Evolutionary conservation across 2,329 filamentous ascomycete genomes (phyloP).

Genomic region (Pseudomassariella vexata): DNA sequence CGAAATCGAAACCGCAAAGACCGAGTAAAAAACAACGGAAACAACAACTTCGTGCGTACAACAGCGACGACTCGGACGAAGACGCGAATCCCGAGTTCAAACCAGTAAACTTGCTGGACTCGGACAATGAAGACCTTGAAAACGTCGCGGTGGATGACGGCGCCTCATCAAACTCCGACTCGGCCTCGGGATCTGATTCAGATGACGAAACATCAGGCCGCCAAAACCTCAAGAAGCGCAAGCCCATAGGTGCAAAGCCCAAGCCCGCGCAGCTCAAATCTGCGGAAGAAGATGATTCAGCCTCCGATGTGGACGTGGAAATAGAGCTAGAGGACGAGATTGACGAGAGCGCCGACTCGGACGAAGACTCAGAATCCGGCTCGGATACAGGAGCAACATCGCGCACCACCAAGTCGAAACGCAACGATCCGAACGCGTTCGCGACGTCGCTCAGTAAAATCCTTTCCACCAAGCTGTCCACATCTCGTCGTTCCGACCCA

Average conservation of each 20-base stretch:
- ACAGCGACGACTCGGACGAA: constrained; percentile 44
- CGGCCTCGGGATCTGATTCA: constrained; percentile 25
- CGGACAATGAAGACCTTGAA: constrained; percentile 51
- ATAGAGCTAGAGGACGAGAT: constrained; percentile 21
- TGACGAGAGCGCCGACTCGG: constrained; percentile 25
- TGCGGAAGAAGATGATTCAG: constrained; percentile 17
- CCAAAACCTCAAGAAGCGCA: constrained; percentile 20
- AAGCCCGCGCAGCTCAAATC: constrained; percentile 8
- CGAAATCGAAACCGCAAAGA: constrained; percentile 26
- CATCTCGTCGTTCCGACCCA: constrained; percentile 76
- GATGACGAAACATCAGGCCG: constrained; percentile 22
- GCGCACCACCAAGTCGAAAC: constrained; percentile 59
- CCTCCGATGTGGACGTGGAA: constrained; percentile 14
- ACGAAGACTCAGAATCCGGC: constrained; percentile 34
- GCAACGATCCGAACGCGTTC: constrained; percentile 88
- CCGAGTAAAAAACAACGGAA: constrained; percentile 47
- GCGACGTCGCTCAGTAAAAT: constrained; percentile 92
- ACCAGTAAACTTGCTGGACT: constrained; percentile 49
- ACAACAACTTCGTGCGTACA: constrained; percentile 42
- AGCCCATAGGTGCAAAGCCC: too few relatives aligned
- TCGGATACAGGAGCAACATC: constrained; percentile 26
- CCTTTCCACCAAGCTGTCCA: constrained; percentile 79
- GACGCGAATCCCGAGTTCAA: constrained; percentile 37
- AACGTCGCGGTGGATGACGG: constrained; percentile 47
- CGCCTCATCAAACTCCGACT: constrained; percentile 21